Base-by-base conservation (phyloP, 176 grass and related monocot species). In the Musa beccarii region DNA sequence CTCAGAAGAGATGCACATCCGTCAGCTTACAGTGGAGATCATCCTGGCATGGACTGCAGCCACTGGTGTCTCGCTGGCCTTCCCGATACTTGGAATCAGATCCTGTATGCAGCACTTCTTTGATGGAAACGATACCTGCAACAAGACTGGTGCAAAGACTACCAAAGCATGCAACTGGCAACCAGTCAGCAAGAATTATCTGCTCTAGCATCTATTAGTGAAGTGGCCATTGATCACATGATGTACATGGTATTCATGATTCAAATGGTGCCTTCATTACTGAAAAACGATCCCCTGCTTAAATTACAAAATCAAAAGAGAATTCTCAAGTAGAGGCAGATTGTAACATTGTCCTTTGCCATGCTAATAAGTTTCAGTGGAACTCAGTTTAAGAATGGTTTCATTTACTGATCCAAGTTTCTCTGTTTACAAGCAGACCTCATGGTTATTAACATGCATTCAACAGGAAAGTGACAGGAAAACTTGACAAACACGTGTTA, bases 71-170 rank as follows among this genome's bases (percentile, higher is more conserved):
- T 99, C 53, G 88, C 90, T 14, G 95, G 95, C 29, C 69, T 94
- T 72, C 95, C 95, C 1, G 95, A 99, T 81, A 86, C 90, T 1
- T 99, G 95, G 95, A 99, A 99, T 78, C 95, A 99, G 73, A 93
- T 99, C 28, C 74, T 99, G 19, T 92, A 89, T 74, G 88, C 90
- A 29, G 79, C 59, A 28, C 69, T 80, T 12, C 14, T 68, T 21
- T 63, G 17, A 76, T 14, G 25, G 20, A 75, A 50, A 1, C 17
- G 13, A 43, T 5, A 43, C 34, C 34, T 43, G 34, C 34, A 43
- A 43, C 25, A 29, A 15, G 66, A 68, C 1, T 15, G 8, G 9
- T 68, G 26, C 66, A 68, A 11, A 14, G 11, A 68, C 24, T 12
- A 15, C 15, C 66, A 68, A 10, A 61, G 57, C 6, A 61, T 61